Evolutionary conservation across 257 asterid species (phyloP).

Genomic region (Solanum pinnatisectum): DNA sequence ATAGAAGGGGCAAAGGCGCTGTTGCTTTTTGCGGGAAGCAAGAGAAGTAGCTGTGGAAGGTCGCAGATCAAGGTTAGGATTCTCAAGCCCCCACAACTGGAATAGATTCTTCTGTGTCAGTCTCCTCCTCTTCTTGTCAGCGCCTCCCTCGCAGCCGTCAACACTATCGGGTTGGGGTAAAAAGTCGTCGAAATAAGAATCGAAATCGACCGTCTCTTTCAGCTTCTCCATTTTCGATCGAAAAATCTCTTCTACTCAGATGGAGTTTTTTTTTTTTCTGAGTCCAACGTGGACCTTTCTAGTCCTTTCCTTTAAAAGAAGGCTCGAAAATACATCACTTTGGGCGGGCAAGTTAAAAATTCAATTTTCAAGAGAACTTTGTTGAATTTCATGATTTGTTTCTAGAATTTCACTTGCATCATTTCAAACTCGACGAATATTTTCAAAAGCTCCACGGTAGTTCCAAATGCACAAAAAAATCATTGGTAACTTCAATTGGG

Average conservation of each 20-base stretch:
- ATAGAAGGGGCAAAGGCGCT: slow-evolving; percentile 13
- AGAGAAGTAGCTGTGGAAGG: background rate
- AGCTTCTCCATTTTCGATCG: background rate
- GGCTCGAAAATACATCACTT: background rate
- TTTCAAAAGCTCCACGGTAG: background rate
- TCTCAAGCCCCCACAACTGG: slow-evolving; percentile 12
- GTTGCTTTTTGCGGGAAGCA: background rate
- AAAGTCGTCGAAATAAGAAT: background rate
- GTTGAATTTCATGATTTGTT: background rate
- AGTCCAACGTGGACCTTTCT: background rate
- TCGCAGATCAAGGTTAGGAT: background rate
- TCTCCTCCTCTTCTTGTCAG: background rate
- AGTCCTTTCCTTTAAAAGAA: background rate
- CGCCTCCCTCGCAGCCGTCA: background rate
- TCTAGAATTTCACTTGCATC: background rate
- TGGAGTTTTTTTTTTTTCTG: background rate
- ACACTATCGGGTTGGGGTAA: background rate
- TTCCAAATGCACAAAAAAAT: background rate
- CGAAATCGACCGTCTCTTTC: background rate
- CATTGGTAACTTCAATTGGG: background rate
- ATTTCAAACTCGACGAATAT: background rate
- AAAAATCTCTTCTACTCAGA: background rate
- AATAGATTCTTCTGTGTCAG: slow-evolving; percentile 13
- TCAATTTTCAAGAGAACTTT: background rate
- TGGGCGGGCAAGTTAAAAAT: background rate